Conservation (phyloP, 768 basidiomycete genomes). For the Mycena rosella region DNA sequence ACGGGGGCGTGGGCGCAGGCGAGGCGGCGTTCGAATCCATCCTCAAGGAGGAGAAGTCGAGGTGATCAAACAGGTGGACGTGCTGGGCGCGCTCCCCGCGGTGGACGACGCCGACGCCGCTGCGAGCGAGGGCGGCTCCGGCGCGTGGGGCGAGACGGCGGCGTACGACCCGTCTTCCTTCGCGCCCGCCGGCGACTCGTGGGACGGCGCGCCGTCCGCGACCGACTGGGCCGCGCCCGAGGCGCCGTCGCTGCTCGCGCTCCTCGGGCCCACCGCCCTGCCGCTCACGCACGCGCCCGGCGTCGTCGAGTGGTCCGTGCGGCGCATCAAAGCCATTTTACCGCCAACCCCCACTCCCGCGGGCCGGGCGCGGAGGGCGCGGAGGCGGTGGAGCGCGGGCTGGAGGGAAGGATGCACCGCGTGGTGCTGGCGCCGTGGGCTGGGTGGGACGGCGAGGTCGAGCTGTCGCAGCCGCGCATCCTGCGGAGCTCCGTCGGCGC, state of each 20-base stretch:
- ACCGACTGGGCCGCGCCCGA: constrained; percentile 9
- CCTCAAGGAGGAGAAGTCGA: constrained; percentile 29
- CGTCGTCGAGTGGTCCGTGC: constrained; percentile 74
- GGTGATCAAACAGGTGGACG: constrained; percentile 15
- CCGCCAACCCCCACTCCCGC: background rate
- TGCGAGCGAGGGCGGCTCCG: background rate
- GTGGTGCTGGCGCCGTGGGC: constrained; percentile 55
- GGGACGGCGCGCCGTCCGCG: constrained; percentile 5
- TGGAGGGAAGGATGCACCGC: constrained; percentile 38
- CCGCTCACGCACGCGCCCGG: constrained; percentile 75
- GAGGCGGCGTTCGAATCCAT: constrained; percentile 25
- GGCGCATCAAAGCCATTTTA: constrained; percentile 63
- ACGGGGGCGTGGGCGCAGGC: constrained; percentile 12
- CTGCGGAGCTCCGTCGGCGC: constrained; percentile 47
- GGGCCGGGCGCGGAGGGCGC: constrained; percentile 1
- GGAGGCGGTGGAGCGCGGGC: constrained; percentile 54
- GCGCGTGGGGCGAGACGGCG: constrained; percentile 1
- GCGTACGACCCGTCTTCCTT: constrained; percentile 1
- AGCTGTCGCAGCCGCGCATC: constrained; percentile 47
- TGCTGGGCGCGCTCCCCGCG: background rate
- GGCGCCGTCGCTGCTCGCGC: constrained; percentile 46
- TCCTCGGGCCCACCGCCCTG: constrained; percentile 69
- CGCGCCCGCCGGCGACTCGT: background rate
- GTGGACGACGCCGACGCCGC: background rate
- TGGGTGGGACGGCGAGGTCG: constrained; percentile 55